Percentiles rank a stretch among this genome's conserved stretches.
Evolutionary conservation across 2,329 filamentous ascomycete genomes (phyloP).

Genomic region (Neofusicoccum sp.): DNA sequence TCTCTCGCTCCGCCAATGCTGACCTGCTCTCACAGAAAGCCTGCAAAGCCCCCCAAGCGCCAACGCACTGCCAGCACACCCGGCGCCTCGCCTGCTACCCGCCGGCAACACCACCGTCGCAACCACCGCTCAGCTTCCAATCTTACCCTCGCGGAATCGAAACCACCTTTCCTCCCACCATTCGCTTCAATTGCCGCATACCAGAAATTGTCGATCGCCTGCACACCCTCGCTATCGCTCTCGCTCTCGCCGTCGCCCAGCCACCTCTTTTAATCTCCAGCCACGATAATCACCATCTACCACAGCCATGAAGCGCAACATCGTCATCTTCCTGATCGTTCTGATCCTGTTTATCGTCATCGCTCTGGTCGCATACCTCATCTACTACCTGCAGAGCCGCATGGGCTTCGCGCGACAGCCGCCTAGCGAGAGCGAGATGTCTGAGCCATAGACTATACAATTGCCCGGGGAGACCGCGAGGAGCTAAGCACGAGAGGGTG

Average conservation of each 20-base stretch:
- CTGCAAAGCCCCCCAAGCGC: neutral
- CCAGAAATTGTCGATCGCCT: neutral
- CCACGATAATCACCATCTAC: neutral
- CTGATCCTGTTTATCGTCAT: conserved; percentile 56
- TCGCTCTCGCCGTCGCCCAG: neutral
- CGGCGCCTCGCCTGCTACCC: neutral
- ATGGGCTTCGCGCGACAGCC: conserved; percentile 30
- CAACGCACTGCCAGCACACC: conserved; percentile 15
- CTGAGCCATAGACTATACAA: conserved; percentile 25
- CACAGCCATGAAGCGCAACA: conserved; percentile 52
- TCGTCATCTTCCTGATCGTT: conserved; percentile 57
- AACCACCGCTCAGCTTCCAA: neutral
- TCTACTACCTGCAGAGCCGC: conserved; percentile 52
- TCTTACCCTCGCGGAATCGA: neutral
- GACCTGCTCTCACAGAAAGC: neutral
- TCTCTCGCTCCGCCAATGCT: neutral
- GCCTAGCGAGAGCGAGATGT: conserved; percentile 36
- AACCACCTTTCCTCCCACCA: neutral
- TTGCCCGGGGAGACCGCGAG: too few species aligned
- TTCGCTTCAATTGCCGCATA: neutral
- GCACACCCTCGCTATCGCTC: too few species aligned
- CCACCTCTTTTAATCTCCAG: neutral
- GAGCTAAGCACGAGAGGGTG: neutral
- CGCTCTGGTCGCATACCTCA: conserved; percentile 51
- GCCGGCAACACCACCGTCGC: neutral